phyloP scores from a whole-genome alignment of 352 stramenopile species.

The Globisporangium nagaii region DNA sequence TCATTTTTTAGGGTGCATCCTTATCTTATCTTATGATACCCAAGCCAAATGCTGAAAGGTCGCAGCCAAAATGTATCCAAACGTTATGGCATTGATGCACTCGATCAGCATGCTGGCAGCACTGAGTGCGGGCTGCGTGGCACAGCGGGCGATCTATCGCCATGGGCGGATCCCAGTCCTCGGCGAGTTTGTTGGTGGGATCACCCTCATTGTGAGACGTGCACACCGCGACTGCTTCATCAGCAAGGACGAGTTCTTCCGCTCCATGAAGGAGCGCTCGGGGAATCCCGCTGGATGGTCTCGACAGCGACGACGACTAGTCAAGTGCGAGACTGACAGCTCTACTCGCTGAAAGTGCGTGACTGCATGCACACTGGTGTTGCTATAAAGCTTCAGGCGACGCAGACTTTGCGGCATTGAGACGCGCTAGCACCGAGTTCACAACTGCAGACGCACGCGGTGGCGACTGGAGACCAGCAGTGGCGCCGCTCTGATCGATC shows the following conservation, averaged over 20 bases:
- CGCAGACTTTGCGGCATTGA: constrained; percentile 16
- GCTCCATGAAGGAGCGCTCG: constrained; percentile 94
- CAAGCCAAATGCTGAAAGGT: too few species aligned
- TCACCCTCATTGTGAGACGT: too few species aligned
- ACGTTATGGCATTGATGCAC: too few species aligned
- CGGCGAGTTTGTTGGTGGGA: too few species aligned
- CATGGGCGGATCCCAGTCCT: too few species aligned
- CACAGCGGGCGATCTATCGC: too few species aligned
- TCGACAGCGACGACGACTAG: constrained; percentile 89
- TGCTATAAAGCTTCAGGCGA: not conserved
- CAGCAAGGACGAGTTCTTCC: constrained; percentile 94
- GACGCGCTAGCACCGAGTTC: constrained; percentile 21
- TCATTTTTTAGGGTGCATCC: too few species aligned
- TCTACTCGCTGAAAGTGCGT: not conserved
- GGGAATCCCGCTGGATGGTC: constrained; percentile 90
- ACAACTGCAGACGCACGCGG: constrained; percentile 9
- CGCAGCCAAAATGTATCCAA: too few species aligned
- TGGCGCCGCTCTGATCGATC: constrained; percentile 7
- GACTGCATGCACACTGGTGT: not conserved
- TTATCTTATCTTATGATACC: too few species aligned
- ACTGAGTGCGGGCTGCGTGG: too few species aligned
- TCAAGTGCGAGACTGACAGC: too few species aligned
- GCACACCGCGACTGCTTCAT: constrained; percentile 92
- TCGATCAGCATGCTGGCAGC: too few species aligned
- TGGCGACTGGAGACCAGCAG: constrained; percentile 1